Evolutionary conservation across 106 monocot genomes (phyloP).

Genomic region (Allium fistulosum): DNA sequence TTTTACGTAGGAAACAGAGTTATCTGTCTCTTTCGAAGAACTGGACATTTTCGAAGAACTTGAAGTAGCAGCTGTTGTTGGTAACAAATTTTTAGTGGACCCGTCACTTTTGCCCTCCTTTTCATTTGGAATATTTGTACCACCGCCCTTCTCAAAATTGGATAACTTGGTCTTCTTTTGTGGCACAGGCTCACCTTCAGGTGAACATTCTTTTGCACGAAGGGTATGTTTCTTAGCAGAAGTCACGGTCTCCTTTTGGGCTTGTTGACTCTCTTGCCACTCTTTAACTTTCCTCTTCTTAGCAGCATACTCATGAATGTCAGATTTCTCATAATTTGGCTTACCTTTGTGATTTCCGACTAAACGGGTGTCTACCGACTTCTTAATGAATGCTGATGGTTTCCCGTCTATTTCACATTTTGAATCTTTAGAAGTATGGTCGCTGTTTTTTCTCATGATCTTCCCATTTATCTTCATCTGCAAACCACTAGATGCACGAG

Average conservation of each 20-base stretch:
- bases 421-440: slow-evolving; percentile 24
- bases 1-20: slow-evolving; percentile 8
- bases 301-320: slow-evolving; percentile 10
- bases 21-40: slow-evolving; percentile 24
- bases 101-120: slow-evolving; percentile 12
- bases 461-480: slow-evolving; percentile 19
- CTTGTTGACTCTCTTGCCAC: slow-evolving; percentile 20
- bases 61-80: slow-evolving; percentile 45
- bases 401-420: slow-evolving; percentile 19
- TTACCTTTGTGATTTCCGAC: slow-evolving; percentile 23
- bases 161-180: slow-evolving; percentile 28
- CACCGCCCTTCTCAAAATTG: slow-evolving; percentile 19
- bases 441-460: slow-evolving; percentile 13
- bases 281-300: slow-evolving; percentile 57
- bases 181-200: slow-evolving; percentile 29
- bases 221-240: background rate
- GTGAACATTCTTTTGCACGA: slow-evolving; percentile 20
- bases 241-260: slow-evolving; percentile 9
- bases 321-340: slow-evolving; percentile 23
- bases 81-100: slow-evolving; percentile 8
- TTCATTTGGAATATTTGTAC: slow-evolving; percentile 8
- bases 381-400: slow-evolving; percentile 16
- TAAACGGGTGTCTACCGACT: slow-evolving; percentile 11
- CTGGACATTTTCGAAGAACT: slow-evolving; percentile 82
- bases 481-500: slow-evolving; percentile 11